phyloP scores from a whole-genome alignment of 371 early-diverging fungal genomes.

The Rhizomucor miehei region DNA sequence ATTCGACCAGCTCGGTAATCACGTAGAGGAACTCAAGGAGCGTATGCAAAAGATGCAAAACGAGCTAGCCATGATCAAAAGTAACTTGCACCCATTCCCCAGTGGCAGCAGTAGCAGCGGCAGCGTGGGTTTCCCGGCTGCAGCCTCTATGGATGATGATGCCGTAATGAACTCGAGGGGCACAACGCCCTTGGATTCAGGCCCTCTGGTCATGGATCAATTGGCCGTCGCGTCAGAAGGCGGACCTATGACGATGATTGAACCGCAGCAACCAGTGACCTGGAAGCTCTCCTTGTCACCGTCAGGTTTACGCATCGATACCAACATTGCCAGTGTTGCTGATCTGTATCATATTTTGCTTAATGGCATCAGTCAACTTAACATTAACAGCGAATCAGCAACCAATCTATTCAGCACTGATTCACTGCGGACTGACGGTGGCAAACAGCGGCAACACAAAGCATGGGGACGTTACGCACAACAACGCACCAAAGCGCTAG shows the following conservation, averaged over 20 bases:
- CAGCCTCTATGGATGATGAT: slow-evolving; percentile 14
- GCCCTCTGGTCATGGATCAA: slow-evolving; percentile 2
- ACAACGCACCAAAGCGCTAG: slow-evolving; percentile 5
- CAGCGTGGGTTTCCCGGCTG: slow-evolving; percentile 7
- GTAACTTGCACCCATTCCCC: slow-evolving; percentile 36
- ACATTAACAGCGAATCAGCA: slow-evolving; percentile 40
- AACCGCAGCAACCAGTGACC: slow-evolving; percentile 29
- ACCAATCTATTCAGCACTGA: slow-evolving; percentile 40
- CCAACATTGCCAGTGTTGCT: slow-evolving; percentile 48
- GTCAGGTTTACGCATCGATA: slow-evolving; percentile 47
- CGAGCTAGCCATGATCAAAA: slow-evolving; percentile 51
- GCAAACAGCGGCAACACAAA: slow-evolving; percentile 8
- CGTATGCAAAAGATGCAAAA: slow-evolving; percentile 48
- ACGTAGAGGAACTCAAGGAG: slow-evolving; percentile 48
- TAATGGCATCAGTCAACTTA: slow-evolving; percentile 44
- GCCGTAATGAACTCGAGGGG: slow-evolving; percentile 3
- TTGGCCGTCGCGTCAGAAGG: slow-evolving; percentile 2
- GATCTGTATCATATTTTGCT: slow-evolving; percentile 45
- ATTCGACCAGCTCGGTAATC: slow-evolving; percentile 50
- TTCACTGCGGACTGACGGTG: slow-evolving; percentile 9
- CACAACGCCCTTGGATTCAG: neutral
- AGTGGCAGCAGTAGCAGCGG: slow-evolving; percentile 11
- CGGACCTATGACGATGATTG: slow-evolving; percentile 8
- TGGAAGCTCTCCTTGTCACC: slow-evolving; percentile 51
- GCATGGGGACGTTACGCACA: slow-evolving; percentile 11